These are phyloP conservation scores for Backusella luteola DNA, from an alignment of 192 early-diverging fungal species.

Conservation along the genomic window DNA sequence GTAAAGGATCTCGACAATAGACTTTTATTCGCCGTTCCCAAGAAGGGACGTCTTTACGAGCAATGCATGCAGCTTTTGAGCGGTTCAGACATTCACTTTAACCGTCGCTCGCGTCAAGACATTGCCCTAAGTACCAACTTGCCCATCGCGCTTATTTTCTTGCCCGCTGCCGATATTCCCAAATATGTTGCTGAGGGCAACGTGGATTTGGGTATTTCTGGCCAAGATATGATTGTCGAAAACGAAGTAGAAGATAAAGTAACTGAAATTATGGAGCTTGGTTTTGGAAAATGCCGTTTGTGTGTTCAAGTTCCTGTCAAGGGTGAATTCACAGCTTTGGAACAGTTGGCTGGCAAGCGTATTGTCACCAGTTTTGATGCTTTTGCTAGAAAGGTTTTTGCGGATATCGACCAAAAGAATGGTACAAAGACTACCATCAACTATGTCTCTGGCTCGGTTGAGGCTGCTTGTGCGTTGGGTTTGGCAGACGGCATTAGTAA, in stretches of 20 bases:
- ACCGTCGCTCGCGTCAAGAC: conserved; percentile 92
- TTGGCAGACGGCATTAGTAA: conserved; percentile 95
- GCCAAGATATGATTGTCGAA: conserved; percentile 94
- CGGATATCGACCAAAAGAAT: conserved; percentile 60
- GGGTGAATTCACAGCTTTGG: conserved; percentile 42
- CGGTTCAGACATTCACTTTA: conserved; percentile 95
- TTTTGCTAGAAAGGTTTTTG: conserved; percentile 69
- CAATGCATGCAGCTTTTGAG: conserved; percentile 77
- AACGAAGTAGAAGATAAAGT: conserved; percentile 68
- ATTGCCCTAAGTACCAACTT: conserved; percentile 95
- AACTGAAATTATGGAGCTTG: conserved; percentile 68
- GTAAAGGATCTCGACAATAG: conserved; percentile 62
- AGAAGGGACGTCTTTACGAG: conserved; percentile 97
- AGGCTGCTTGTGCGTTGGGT: conserved; percentile 94
- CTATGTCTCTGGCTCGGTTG: conserved; percentile 92
- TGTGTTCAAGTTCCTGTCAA: conserved; percentile 86
- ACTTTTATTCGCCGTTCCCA: conserved; percentile 95
- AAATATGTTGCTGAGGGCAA: conserved; percentile 95
- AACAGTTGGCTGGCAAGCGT: conserved; percentile 84
- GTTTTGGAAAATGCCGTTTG: conserved; percentile 93
- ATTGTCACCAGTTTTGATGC: conserved; percentile 92
- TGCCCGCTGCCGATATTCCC: conserved; percentile 95
- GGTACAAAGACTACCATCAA: conserved; percentile 70
- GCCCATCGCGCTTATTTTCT: conserved; percentile 91
- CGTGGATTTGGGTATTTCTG: conserved; percentile 96